Percentiles rank a stretch among this genome's conserved stretches.
Evolutionary conservation across 768 basidiomycete genomes (phyloP).

Genomic region (Exidia glandulosa): DNA sequence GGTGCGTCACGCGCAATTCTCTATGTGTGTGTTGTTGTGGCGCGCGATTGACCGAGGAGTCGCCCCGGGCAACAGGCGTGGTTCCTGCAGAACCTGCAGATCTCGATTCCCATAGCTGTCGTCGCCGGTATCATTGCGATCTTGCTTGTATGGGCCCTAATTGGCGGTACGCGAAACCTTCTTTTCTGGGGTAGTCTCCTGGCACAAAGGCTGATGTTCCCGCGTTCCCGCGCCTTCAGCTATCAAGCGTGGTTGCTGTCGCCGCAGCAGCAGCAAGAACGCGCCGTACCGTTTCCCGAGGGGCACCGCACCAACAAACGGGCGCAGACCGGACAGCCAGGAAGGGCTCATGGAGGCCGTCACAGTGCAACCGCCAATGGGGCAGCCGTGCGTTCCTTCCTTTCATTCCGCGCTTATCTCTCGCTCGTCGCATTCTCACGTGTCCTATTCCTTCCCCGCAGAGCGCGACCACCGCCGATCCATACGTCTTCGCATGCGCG

Average conservation of each 20-base stretch:
- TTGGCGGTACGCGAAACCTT: slow-evolving; percentile 9
- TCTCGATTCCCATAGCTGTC: slow-evolving; percentile 69
- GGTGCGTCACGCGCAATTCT: slow-evolving; percentile 24
- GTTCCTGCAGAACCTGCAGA: slow-evolving; percentile 67
- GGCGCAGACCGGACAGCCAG: background rate
- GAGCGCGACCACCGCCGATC: background rate
- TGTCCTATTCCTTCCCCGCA: background rate
- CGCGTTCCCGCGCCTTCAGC: background rate
- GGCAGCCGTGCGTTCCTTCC: background rate
- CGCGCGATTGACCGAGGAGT: background rate
- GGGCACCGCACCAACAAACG: background rate
- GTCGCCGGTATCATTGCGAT: slow-evolving; percentile 55
- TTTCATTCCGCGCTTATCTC: background rate
- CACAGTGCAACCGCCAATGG: background rate
- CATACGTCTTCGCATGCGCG: background rate
- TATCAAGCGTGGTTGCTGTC: background rate
- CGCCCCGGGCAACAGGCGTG: slow-evolving; percentile 36
- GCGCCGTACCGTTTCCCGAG: background rate
- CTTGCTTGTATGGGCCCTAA: slow-evolving; percentile 40
- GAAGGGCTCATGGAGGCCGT: background rate
- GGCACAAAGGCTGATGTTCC: no score
- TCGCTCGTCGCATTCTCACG: background rate
- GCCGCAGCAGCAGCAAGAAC: background rate
- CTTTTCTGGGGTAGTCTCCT: no score
- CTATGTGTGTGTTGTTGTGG: background rate